Evolutionary conservation across 352 stramenopile genomes (phyloP), one percentile per base, ranked within the genome.

Genomic region (Nothophytophthora sp.): DNA sequence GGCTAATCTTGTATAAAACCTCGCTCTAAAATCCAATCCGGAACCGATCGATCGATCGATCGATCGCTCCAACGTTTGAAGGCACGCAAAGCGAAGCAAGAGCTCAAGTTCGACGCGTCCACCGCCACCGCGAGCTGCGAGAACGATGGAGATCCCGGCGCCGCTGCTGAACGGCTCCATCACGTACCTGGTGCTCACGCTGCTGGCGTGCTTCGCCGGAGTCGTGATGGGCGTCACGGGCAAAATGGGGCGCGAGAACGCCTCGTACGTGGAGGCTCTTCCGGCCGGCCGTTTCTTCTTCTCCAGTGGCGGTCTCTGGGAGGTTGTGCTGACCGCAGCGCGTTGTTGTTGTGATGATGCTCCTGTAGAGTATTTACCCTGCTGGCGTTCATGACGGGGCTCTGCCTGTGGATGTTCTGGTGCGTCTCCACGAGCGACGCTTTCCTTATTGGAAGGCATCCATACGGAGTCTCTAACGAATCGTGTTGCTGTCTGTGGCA

Each of bases 341-440:
- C 29, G 29, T 34, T 9, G 9, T 34, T 37, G 32, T 40, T 59
- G 24, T 50, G 16, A 46, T n/a, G n/a, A n/a, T n/a, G n/a, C n/a
- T n/a, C n/a, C n/a, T 50, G 12, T 34, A 95, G 85, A 37, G 75
- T 95, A 41, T 93, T 92, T 51, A 90, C 76, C 37, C 61, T 93
- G 55, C 63, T 93, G 40, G 61, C 82, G 38, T 88, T 90, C 49
- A 92, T 95, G 71, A 80, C 72, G 15, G 85, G 85, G 24, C 48
- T 95, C 22, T 95, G 85, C 59, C 68, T 95, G 56, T 95, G 85
- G 85, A 85, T 95, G 67, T 93, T 95, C 64, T 95, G 85, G 85
- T 90, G 60, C 67, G 67, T 50, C 35, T 47, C 15, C 24, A 11
- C 29, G 29, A 4, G 4, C 4, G 3, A 16, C 4, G 4, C 19